Conservation (phyloP, 306 rosid species). For the Gastrolobium bilobum region DNA sequence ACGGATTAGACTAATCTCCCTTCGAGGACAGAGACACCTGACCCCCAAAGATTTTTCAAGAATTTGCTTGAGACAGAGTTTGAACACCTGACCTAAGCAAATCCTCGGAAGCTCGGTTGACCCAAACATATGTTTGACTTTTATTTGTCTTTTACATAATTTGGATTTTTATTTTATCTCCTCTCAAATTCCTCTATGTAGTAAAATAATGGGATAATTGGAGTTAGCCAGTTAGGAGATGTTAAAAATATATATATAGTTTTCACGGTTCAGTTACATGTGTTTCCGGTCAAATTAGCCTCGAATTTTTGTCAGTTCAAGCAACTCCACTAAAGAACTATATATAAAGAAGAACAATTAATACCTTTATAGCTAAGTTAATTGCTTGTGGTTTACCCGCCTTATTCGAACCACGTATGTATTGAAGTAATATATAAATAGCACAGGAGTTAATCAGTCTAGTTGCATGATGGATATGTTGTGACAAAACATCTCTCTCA, state of each 20-base stretch:
- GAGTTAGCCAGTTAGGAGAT: neutral
- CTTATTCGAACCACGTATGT: constrained; percentile 10
- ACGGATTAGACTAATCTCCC: too few species aligned
- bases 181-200: neutral
- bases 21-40: too few species aligned
- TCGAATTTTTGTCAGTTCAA: constrained; percentile 1
- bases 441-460: neutral
- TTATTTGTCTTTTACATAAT: neutral
- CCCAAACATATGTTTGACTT: constrained; percentile 9
- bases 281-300: neutral
- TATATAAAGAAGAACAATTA: neutral
- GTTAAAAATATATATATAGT: neutral
- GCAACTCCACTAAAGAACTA: constrained; percentile 19
- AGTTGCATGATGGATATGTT: neutral
- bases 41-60: too few species aligned
- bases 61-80: too few species aligned
- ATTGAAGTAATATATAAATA: neutral
- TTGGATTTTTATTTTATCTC: neutral
- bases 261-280: neutral
- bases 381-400: neutral
- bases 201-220: neutral
- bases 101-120: too few species aligned
- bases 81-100: too few species aligned
- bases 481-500: neutral
- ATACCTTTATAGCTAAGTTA: constrained; percentile 7